These are phyloP conservation scores for Yamagishiella unicocca DNA, from an alignment of 139 green algal genomes.

Conservation along the genomic window DNA sequence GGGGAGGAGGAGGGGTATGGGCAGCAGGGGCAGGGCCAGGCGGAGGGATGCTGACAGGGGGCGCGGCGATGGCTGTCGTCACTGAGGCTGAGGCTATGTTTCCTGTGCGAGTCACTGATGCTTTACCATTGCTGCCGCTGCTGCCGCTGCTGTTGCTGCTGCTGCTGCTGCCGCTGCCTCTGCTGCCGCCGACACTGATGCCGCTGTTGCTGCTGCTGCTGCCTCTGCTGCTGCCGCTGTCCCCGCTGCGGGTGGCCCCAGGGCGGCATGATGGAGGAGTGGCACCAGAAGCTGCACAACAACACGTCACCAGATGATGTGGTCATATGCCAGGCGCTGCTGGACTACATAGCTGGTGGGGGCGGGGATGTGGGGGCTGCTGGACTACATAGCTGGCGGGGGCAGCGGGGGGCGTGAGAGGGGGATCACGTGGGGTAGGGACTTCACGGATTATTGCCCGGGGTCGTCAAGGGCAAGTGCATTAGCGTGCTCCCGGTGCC, in stretches of 20 bases:
- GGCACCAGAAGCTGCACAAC: constrained; percentile 93
- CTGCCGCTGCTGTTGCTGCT: too few relatives aligned
- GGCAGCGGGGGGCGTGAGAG: too few relatives aligned
- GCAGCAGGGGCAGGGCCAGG: neutral
- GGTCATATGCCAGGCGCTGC: constrained; percentile 79
- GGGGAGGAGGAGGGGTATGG: neutral
- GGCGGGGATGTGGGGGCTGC: neutral
- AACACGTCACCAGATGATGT: constrained; percentile 87
- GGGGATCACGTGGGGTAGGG: too few relatives aligned
- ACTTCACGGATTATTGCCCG: too few relatives aligned
- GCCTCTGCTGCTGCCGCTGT: neutral
- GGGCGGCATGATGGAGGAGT: constrained; percentile 86
- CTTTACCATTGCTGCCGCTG: neutral
- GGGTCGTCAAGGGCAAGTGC: too few relatives aligned
- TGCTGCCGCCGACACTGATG: neutral
- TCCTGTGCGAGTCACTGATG: too few relatives aligned
- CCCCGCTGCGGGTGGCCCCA: neutral
- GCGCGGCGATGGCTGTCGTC: too few relatives aligned
- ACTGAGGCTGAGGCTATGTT: too few relatives aligned
- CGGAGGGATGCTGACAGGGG: neutral
- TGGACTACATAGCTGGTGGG: constrained; percentile 45
- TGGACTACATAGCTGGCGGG: too few relatives aligned
- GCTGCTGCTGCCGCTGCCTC: neutral
- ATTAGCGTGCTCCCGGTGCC: too few relatives aligned
- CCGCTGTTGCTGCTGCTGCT: neutral